These are phyloP conservation scores for Pseudocercospora cruenta DNA, from an alignment of 2,329 filamentous ascomycete genomes.

Conservation along the genomic window DNA sequence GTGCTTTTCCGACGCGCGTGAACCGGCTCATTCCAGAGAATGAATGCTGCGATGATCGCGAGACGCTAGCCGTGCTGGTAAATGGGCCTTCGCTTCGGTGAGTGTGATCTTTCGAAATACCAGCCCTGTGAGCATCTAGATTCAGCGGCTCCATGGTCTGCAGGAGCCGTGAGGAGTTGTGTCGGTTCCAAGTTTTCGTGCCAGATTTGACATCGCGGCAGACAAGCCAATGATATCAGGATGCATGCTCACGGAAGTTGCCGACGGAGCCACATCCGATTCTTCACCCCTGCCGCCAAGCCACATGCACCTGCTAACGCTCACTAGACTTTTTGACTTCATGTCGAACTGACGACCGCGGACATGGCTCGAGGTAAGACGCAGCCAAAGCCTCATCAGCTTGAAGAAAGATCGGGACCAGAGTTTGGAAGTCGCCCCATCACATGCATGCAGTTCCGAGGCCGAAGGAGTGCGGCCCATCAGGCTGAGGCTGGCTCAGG, in stretches of 20 bases:
- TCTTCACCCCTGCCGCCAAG: too few relatives aligned
- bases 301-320: too few relatives aligned
- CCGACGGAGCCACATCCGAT: not conserved
- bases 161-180: not conserved
- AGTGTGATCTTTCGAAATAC: not conserved
- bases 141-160: not conserved
- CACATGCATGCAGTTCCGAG: too few relatives aligned
- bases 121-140: not conserved
- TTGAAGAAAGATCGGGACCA: too few relatives aligned
- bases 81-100: not conserved
- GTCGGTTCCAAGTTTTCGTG: not conserved
- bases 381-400: too few relatives aligned
- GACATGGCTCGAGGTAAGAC: too few relatives aligned
- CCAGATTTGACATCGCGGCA: not conserved
- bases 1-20: not conserved
- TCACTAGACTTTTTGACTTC: too few relatives aligned
- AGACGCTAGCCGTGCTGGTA: not conserved
- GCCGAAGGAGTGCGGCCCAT: too few relatives aligned
- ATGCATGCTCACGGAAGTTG: not conserved
- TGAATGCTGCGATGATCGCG: not conserved
- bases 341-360: too few relatives aligned
- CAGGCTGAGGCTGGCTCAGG: too few relatives aligned
- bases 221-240: too few relatives aligned
- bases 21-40: not conserved
- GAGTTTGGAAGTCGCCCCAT: too few relatives aligned